phyloP scores from a whole-genome alignment of 2,329 filamentous ascomycete species.

The Epichloe amarillans region DNA sequence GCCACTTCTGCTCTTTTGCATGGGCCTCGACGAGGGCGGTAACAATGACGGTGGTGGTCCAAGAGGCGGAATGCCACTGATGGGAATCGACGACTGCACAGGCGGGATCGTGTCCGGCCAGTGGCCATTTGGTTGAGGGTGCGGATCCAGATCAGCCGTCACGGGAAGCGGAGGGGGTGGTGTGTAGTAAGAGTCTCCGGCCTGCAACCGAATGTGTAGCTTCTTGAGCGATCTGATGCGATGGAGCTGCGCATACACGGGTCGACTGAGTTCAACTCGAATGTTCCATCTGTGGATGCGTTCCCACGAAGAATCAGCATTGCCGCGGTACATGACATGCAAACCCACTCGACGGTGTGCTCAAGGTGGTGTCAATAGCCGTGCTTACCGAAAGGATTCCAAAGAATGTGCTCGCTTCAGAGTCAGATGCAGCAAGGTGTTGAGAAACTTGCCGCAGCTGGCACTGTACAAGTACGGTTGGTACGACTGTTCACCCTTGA shows the following conservation, averaged over 20 bases:
- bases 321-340: neutral
- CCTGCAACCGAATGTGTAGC: constrained; percentile 45
- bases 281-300: constrained; percentile 42
- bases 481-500: constrained; percentile 40
- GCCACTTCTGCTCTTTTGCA: constrained; percentile 18
- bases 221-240: constrained; percentile 36
- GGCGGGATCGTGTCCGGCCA: constrained; percentile 15
- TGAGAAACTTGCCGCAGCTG: constrained; percentile 51
- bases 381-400: constrained; percentile 40
- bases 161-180: constrained; percentile 33
- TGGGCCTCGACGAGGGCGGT: constrained; percentile 22
- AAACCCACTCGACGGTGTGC: neutral
- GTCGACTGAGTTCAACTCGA: constrained; percentile 45
- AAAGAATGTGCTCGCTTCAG: constrained; percentile 40
- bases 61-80: constrained; percentile 8
- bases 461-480: constrained; percentile 39
- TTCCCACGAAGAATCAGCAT: constrained; percentile 1
- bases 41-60: constrained; percentile 18
- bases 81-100: constrained; percentile 10
- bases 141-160: constrained; percentile 10
- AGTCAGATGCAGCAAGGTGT: constrained; percentile 43
- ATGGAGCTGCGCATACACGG: constrained; percentile 44
- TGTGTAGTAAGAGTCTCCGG: constrained; percentile 41
- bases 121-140: constrained; percentile 22
- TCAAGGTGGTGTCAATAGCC: neutral